Evolutionary conservation across 345 rosid species (phyloP).

Genomic region (Pistacia integerrima): DNA sequence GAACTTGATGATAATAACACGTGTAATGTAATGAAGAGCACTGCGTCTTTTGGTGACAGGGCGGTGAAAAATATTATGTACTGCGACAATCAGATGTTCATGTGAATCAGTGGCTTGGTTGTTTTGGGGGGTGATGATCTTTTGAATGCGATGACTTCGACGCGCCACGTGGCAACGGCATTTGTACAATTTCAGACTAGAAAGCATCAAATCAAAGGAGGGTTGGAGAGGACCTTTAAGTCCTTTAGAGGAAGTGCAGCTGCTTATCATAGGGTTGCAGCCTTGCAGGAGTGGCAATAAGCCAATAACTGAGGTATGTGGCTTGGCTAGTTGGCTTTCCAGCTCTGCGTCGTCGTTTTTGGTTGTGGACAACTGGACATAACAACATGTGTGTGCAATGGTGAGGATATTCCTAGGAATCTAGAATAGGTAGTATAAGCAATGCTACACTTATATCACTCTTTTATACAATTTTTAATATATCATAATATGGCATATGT

Average conservation of each 20-base stretch:
- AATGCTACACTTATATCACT: too few species aligned
- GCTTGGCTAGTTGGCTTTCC: too few species aligned
- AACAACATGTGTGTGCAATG: too few species aligned
- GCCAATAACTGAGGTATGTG: background rate
- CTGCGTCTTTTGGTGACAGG: background rate
- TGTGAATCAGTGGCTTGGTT: background rate
- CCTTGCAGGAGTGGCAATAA: background rate
- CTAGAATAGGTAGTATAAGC: too few species aligned
- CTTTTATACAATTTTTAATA: too few species aligned
- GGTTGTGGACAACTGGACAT: too few species aligned
- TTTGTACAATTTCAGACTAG: background rate
- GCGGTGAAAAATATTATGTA: background rate
- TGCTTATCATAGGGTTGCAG: background rate
- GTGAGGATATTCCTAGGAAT: too few species aligned
- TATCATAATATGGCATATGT: too few species aligned
- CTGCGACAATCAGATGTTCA: background rate
- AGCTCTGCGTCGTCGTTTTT: background rate
- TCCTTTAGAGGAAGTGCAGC: background rate
- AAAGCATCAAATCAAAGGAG: too few species aligned
- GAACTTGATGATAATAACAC: background rate
- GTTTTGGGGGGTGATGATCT: background rate
- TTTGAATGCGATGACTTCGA: background rate
- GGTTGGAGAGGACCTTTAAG: background rate
- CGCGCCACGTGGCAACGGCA: background rate
- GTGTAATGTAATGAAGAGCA: background rate